Percentiles rank a stretch among this genome's conserved stretches.
phyloP scores from a whole-genome alignment of 2,329 filamentous ascomycete genomes.

The Epicoccum nigrum region DNA sequence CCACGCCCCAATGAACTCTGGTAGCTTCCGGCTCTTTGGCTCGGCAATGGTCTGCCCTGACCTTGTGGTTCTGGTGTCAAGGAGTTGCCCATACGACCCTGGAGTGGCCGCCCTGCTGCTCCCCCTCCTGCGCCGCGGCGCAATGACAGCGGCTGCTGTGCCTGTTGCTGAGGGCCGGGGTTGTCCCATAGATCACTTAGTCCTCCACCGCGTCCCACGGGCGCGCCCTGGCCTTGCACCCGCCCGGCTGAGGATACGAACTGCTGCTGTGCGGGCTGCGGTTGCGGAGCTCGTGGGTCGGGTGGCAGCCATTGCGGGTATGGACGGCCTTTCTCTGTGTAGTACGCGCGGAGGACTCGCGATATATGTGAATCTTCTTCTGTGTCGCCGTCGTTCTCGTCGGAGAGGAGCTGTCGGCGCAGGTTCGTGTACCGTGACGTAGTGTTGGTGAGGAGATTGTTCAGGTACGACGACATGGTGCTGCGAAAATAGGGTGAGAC shows the following conservation, averaged over 20 bases:
- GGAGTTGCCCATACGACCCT: constrained; percentile 41
- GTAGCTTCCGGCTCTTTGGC: constrained; percentile 76
- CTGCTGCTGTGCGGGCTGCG: constrained; percentile 57
- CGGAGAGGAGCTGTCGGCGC: constrained; percentile 70
- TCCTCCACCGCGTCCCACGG: constrained; percentile 47
- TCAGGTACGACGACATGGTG: constrained; percentile 74
- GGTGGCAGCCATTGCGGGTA: constrained; percentile 88
- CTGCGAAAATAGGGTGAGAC: neutral
- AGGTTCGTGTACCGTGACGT: constrained; percentile 64
- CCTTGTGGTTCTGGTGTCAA: constrained; percentile 41
- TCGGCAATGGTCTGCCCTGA: constrained; percentile 68
- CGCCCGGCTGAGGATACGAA: constrained; percentile 57
- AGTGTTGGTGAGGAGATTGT: constrained; percentile 67
- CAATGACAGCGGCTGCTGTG: constrained; percentile 51
- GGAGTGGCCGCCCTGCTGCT: constrained; percentile 40
- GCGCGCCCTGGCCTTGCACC: constrained; percentile 35
- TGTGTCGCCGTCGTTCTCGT: constrained; percentile 60
- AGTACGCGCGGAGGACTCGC: constrained; percentile 90
- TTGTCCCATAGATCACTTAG: constrained; percentile 66
- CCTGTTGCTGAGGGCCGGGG: constrained; percentile 45
- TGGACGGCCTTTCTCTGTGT: constrained; percentile 81
- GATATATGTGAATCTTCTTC: constrained; percentile 94
- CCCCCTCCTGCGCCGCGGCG: constrained; percentile 52
- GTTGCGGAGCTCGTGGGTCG: constrained; percentile 74
- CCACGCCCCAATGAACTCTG: constrained; percentile 60